A percentile compares a stretch with the other conserved stretches of the same genome.
phyloP scores from a whole-genome alignment of 768 basidiomycete species.

The Hydnomerulius pinastri region DNA sequence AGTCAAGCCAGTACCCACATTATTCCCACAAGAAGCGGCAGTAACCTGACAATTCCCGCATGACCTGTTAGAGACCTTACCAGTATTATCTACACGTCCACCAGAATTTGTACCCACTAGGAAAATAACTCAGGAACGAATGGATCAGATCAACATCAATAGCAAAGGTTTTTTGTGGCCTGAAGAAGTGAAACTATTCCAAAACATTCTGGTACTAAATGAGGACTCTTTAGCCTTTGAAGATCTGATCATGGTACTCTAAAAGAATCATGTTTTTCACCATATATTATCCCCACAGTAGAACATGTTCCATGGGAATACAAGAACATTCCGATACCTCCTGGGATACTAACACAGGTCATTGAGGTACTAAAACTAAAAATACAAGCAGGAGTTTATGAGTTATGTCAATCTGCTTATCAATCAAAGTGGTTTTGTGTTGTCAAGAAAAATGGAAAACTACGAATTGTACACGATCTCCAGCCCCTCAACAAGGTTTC shows the following conservation, averaged over 20 bases:
- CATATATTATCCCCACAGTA: conserved; percentile 33
- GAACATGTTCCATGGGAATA: conserved; percentile 35
- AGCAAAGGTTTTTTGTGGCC: neutral
- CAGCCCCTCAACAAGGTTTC: conserved; percentile 17
- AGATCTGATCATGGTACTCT: conserved; percentile 25
- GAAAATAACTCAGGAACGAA: neutral
- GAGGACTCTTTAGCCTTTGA: conserved; percentile 40
- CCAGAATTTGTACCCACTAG: neutral
- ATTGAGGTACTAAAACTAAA: conserved; percentile 20
- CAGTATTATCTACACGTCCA: neutral
- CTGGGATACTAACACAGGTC: conserved; percentile 24
- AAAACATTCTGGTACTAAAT: conserved; percentile 31
- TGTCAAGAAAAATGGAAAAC: conserved; percentile 30
- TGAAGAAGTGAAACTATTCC: neutral
- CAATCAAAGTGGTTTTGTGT: conserved; percentile 40
- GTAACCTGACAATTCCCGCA: neutral
- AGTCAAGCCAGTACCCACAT: neutral
- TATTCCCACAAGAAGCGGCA: neutral
- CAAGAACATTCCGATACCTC: conserved; percentile 32
- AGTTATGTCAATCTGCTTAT: conserved; percentile 40
- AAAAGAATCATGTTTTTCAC: conserved; percentile 32
- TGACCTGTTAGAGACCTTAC: neutral
- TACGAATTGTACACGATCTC: conserved; percentile 21
- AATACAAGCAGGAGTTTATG: conserved; percentile 41
- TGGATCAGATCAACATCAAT: neutral